Evolutionary conservation across 1,284 basidiomycete species (phyloP).

Genomic region (Ganoderma meredithae): DNA sequence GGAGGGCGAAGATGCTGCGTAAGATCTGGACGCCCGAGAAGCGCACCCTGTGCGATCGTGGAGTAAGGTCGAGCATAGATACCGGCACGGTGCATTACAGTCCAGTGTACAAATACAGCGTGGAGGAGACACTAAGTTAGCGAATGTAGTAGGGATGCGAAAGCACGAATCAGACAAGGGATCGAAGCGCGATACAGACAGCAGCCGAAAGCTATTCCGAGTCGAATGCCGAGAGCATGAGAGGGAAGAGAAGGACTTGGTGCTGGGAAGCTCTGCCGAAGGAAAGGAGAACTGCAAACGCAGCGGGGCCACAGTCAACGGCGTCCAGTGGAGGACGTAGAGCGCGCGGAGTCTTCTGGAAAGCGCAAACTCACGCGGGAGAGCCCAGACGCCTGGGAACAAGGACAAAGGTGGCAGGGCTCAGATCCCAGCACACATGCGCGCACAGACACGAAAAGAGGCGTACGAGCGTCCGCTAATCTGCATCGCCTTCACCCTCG

Average conservation of each 20-base stretch:
- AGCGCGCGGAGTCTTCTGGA: slow-evolving; percentile 10
- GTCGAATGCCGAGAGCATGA: slow-evolving; percentile 5
- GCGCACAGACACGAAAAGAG: not conserved
- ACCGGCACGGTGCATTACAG: not conserved
- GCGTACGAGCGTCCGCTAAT: slow-evolving; percentile 10
- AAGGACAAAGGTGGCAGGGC: not conserved
- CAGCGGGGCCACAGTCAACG: slow-evolving; percentile 2
- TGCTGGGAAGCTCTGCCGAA: slow-evolving; percentile 14
- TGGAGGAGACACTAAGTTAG: slow-evolving; percentile 23
- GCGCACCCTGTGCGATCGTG: not conserved
- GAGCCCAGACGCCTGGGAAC: slow-evolving; percentile 5
- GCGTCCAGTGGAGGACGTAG: slow-evolving; percentile 1
- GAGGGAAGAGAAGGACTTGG: slow-evolving; percentile 3
- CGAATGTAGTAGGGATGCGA: slow-evolving; percentile 23
- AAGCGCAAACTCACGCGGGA: slow-evolving; percentile 22
- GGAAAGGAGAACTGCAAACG: slow-evolving; percentile 5
- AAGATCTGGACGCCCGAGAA: not conserved
- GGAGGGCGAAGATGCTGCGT: not conserved
- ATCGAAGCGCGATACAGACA: slow-evolving; percentile 25
- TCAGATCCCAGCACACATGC: not conserved
- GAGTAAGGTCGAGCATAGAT: not conserved
- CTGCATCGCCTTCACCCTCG: slow-evolving; percentile 15
- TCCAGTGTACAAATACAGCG: slow-evolving; percentile 10
- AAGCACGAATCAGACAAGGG: slow-evolving; percentile 21
- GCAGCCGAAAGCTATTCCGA: slow-evolving; percentile 26